Percentiles rank a stretch among this genome's conserved stretches.
Conservation (phyloP, 805 yeast genomes). For the Yamadazyma akitaensis region DNA sequence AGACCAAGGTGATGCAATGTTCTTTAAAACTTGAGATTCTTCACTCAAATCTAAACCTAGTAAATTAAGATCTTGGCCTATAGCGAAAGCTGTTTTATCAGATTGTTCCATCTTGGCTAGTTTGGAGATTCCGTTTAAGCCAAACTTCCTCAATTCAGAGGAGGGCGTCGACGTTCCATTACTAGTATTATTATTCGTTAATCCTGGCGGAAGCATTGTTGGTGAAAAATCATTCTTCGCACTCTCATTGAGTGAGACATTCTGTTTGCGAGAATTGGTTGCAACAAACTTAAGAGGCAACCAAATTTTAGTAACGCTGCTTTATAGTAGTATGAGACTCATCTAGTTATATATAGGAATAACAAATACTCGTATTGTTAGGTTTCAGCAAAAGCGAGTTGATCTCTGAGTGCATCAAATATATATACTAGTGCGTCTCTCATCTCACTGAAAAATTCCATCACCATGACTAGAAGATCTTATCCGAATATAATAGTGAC, state of each 20-base stretch:
- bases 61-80: slow-evolving; percentile 71
- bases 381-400: too few relatives aligned
- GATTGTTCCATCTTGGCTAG: slow-evolving; percentile 59
- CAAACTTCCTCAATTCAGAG: slow-evolving; percentile 58
- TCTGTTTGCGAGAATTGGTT: neutral
- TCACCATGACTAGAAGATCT: slow-evolving; percentile 29
- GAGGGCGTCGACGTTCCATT: slow-evolving; percentile 4
- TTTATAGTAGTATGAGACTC: neutral
- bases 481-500: slow-evolving; percentile 82
- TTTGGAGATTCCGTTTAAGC: slow-evolving; percentile 60
- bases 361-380: too few relatives aligned
- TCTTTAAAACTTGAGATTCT: slow-evolving; percentile 50
- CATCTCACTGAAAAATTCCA: slow-evolving; percentile 3
- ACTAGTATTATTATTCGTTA: neutral
- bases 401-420: neutral
- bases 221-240: slow-evolving; percentile 1
- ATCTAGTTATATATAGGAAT: neutral
- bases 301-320: too few relatives aligned
- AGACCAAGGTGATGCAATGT: slow-evolving; percentile 91
- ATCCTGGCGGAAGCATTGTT: slow-evolving; percentile 27
- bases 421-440: neutral
- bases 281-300: neutral
- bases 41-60: slow-evolving; percentile 59
- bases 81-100: slow-evolving; percentile 63
- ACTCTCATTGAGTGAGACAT: neutral